Conservation (phyloP, 2,329 filamentous ascomycete species). For the Talaromyces verruculosus region DNA sequence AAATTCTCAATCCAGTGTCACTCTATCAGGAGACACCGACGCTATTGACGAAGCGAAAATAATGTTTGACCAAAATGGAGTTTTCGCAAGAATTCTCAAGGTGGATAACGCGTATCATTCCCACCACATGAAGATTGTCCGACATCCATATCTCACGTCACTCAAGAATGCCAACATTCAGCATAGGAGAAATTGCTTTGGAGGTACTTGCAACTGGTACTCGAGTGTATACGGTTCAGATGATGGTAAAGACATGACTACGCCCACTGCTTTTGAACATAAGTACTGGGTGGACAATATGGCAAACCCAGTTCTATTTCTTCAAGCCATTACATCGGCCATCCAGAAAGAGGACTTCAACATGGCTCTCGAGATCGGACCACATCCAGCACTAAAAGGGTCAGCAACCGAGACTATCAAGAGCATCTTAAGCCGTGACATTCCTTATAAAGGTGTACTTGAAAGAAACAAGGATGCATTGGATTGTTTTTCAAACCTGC, state of each 20-base stretch:
- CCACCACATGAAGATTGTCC: constrained; percentile 40
- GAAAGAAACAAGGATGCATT: constrained; percentile 22
- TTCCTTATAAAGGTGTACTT: constrained; percentile 24
- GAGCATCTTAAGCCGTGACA: not conserved
- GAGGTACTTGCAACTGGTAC: constrained; percentile 15
- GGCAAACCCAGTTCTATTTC: constrained; percentile 36
- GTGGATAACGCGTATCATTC: constrained; percentile 46
- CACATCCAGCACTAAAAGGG: constrained; percentile 34
- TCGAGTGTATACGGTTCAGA: constrained; percentile 11
- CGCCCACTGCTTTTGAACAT: constrained; percentile 9
- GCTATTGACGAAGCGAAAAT: constrained; percentile 35
- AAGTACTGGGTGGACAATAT: constrained; percentile 41
- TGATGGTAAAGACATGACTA: constrained; percentile 27
- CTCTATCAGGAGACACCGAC: constrained; percentile 46
- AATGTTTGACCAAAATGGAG: constrained; percentile 26
- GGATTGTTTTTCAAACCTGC: constrained; percentile 15
- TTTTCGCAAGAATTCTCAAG: constrained; percentile 37
- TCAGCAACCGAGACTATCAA: constrained; percentile 26
- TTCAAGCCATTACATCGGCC: constrained; percentile 26
- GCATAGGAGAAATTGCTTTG: not conserved
- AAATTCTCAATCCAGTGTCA: constrained; percentile 47
- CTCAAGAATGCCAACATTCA: constrained; percentile 20
- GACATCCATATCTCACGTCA: constrained; percentile 32
- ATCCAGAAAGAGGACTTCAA: constrained; percentile 18
- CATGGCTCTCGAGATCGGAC: constrained; percentile 32